Evolutionary conservation across 2,329 filamentous ascomycete species (phyloP), one percentile per base, ranked within the genome.

Genomic region (Rugonectria rugulosa): DNA sequence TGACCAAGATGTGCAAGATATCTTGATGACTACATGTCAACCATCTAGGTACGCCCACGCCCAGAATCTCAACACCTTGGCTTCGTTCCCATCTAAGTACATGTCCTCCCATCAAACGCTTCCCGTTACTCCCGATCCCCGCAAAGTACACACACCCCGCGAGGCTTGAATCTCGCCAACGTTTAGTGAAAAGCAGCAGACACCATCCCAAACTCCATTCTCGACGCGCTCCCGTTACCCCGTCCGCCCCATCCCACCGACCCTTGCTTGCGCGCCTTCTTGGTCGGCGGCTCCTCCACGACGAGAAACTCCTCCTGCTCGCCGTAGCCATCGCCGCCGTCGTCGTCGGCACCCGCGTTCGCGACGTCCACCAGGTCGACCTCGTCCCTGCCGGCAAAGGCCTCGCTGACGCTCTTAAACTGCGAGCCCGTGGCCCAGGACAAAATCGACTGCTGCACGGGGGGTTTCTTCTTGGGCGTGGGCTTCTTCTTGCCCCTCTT

Each of bases 331-430:
- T 26, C 41, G 2, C 26, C 56, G 4, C 57, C 49, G 1, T 38
- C 27, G 8, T 11, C 44, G 3, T 14, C 47, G 7, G 46, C 44
- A 2, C 46, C 17, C 2, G 37, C 41, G 6, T 43, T 1, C 6
- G 11, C 6, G 17, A 31, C 23, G 34, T 15, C 45, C 7, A 48
- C 2, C 21, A 57, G 3, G 3, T 41, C 51, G 5, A 46, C 49
- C 2, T 57, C 53, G 2, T 59, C 63, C 1, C 57, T 62, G 1
- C 64, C 68, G 1, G 54, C 65, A 50, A 73, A 72, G 1, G 67
- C 66, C 31, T 72, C 67, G 36, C 68, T 68, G 3, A 72, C 69
- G 24, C 68, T 72, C 42, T 56, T 62, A 52, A 64, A 73, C 14
- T 66, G 61, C 17, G 43, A 57, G 4, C 36, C 55, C 2, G 42